These are phyloP conservation scores for Beverwykella pulmonaria DNA, from an alignment of 495 filamentous ascomycete genomes.

Conservation along the genomic window DNA sequence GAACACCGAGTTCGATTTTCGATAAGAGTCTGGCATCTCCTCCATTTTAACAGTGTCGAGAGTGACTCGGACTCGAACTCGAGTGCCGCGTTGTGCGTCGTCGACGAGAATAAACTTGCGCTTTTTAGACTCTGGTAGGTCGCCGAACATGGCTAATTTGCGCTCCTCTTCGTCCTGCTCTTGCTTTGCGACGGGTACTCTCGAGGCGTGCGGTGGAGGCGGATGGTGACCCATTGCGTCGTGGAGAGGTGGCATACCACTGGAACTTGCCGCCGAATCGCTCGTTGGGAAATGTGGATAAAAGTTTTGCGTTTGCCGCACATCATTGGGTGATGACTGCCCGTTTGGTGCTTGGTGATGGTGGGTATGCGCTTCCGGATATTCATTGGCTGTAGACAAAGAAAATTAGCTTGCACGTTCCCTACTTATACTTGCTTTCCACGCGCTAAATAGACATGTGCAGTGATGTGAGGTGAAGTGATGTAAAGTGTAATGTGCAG, in stretches of 20 bases:
- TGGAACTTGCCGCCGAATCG: slow-evolving; percentile 57
- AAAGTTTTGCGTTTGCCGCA: slow-evolving; percentile 79
- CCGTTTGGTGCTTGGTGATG: slow-evolving; percentile 58
- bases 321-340: slow-evolving; percentile 53
- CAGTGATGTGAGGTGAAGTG: slow-evolving; percentile 36
- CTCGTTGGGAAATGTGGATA: slow-evolving; percentile 67
- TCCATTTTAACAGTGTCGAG: slow-evolving; percentile 86
- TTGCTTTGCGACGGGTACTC: slow-evolving; percentile 45
- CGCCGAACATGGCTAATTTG: slow-evolving; percentile 72
- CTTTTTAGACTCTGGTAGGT: slow-evolving; percentile 82
- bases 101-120: slow-evolving; percentile 97
- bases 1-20: slow-evolving; percentile 82
- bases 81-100: slow-evolving; percentile 71
- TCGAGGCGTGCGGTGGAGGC: slow-evolving; percentile 45
- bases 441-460: slow-evolving; percentile 26
- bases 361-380: slow-evolving; percentile 63
- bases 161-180: slow-evolving; percentile 52
- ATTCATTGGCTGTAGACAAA: slow-evolving; percentile 57
- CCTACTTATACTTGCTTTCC: slow-evolving; percentile 31
- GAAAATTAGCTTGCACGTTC: slow-evolving; percentile 49
- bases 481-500: slow-evolving; percentile 20
- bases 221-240: slow-evolving; percentile 61
- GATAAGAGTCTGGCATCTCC: slow-evolving; percentile 93
- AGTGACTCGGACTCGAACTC: slow-evolving; percentile 79
- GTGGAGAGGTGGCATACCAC: slow-evolving; percentile 69